phyloP scores from a whole-genome alignment of 2,329 filamentous ascomycete genomes.

The Fusarium hainanense region DNA sequence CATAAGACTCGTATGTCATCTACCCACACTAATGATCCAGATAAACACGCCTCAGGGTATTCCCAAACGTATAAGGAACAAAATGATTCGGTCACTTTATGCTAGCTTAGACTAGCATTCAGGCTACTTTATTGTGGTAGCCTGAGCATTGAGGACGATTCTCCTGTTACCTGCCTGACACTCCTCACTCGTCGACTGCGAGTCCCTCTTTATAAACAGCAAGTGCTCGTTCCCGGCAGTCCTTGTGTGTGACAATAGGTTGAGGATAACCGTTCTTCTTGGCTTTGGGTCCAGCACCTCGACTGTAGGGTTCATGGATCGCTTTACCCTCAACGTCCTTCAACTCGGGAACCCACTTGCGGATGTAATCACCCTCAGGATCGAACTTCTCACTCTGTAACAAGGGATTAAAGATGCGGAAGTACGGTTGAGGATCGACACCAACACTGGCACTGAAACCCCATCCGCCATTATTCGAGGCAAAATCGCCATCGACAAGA shows the following conservation, averaged over 20 bases:
- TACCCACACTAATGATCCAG: background rate
- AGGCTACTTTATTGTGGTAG: background rate
- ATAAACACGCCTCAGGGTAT: background rate
- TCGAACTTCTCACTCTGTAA: slow-evolving; percentile 91
- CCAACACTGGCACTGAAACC: slow-evolving; percentile 71
- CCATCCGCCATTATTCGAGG: slow-evolving; percentile 77
- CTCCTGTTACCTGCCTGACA: background rate
- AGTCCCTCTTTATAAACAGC: slow-evolving; percentile 72
- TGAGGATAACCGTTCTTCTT: slow-evolving; percentile 77
- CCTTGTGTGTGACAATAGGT: slow-evolving; percentile 80
- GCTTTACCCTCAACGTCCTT: slow-evolving; percentile 70
- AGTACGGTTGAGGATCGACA: slow-evolving; percentile 89
- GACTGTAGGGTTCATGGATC: slow-evolving; percentile 83
- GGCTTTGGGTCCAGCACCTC: slow-evolving; percentile 68
- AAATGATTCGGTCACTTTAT: background rate
- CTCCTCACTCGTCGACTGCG: slow-evolving; percentile 43
- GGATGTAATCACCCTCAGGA: slow-evolving; percentile 79
- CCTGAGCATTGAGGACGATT: background rate
- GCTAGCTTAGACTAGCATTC: no score
- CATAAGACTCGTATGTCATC: background rate
- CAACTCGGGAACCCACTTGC: slow-evolving; percentile 84
- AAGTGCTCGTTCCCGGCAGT: slow-evolving; percentile 73
- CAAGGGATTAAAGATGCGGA: slow-evolving; percentile 88
- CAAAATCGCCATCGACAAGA: slow-evolving; percentile 82
- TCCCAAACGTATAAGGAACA: background rate